Conservation (phyloP, 306 rosid species). For the Ziziphus jujuba region DNA sequence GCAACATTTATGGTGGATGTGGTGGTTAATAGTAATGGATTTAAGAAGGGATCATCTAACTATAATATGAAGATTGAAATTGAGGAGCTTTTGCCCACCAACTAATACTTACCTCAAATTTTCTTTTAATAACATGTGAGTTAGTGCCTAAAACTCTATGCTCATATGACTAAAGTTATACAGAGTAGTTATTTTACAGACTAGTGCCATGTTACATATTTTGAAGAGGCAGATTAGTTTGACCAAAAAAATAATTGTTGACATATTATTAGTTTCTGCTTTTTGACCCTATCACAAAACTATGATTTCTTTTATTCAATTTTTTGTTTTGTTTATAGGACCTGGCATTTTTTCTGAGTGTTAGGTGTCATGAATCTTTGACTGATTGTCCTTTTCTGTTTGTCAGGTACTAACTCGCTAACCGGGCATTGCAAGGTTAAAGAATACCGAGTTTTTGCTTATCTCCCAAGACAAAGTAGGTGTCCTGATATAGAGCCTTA, state of each 20-base stretch:
- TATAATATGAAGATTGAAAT: slow-evolving; percentile 43
- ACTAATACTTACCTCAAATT: slow-evolving; percentile 20
- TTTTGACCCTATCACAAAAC: background rate
- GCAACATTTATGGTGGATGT: slow-evolving; percentile 67
- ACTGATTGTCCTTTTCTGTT: slow-evolving; percentile 10
- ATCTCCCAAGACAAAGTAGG: slow-evolving; percentile 12
- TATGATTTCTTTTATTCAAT: background rate
- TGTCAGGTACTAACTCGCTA: slow-evolving; percentile 52
- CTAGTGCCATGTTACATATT: slow-evolving; percentile 9
- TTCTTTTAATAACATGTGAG: slow-evolving; percentile 17
- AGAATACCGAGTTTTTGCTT: slow-evolving; percentile 24
- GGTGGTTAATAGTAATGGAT: slow-evolving; percentile 39
- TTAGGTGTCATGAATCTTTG: background rate
- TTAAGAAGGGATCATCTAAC: slow-evolving; percentile 42
- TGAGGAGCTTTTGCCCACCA: slow-evolving; percentile 50
- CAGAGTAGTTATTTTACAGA: background rate
- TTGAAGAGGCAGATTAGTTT: background rate
- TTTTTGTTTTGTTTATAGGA: background rate
- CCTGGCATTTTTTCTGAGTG: background rate
- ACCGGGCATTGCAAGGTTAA: slow-evolving; percentile 30
- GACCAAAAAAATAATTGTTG: too few species aligned
- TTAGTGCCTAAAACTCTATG: slow-evolving; percentile 16
- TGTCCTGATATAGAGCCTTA: background rate
- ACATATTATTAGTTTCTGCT: too few species aligned
- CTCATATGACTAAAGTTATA: background rate